These are phyloP conservation scores for Aspergillus bridgeri DNA, from an alignment of 495 filamentous ascomycete genomes.

Conservation along the genomic window DNA sequence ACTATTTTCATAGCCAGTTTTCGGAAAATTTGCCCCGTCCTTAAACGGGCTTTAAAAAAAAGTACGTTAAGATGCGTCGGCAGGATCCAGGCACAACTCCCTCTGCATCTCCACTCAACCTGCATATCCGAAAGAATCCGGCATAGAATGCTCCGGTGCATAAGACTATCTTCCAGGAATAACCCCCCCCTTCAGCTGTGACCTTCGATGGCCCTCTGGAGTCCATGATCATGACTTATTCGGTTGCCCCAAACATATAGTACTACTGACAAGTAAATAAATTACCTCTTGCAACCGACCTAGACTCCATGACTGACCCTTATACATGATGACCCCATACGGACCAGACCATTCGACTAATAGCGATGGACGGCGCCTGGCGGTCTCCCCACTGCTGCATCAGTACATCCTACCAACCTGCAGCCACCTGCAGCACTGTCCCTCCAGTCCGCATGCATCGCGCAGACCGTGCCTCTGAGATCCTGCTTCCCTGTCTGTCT, in stretches of 20 bases:
- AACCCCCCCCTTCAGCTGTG: neutral
- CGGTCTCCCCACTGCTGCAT: constrained; percentile 1
- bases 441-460: neutral
- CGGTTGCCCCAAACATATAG: neutral
- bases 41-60: neutral
- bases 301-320: neutral
- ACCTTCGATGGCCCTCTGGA: neutral
- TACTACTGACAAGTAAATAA: neutral
- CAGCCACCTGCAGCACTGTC: constrained; percentile 3
- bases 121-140: constrained; percentile 2
- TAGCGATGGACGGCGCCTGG: constrained; percentile 13
- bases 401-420: too few relatives aligned
- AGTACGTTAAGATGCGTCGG: neutral
- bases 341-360: neutral
- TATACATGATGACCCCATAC: neutral
- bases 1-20: too few relatives aligned
- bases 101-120: neutral
- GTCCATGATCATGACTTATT: neutral
- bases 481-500: neutral
- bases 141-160: neutral
- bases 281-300: neutral
- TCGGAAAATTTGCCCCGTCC: too few relatives aligned
- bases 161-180: neutral
- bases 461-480: neutral
- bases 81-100: neutral